Evolutionary conservation across 2,329 filamentous ascomycete genomes (phyloP), one percentile per base, ranked within the genome.

Genomic region (Arthrobotrys sphaeroides): DNA sequence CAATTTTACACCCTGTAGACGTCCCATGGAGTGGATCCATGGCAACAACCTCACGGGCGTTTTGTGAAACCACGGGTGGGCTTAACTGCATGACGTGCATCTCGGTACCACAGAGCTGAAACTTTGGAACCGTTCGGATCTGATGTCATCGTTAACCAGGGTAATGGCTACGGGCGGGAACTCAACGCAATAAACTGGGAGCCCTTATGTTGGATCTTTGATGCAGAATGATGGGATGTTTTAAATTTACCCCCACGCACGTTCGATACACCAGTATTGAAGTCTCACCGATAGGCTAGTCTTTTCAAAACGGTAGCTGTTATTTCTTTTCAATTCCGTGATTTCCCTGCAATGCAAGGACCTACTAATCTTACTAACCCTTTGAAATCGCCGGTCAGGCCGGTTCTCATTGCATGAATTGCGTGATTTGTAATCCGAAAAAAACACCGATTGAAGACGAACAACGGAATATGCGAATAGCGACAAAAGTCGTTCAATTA

Each of bases 361-460:
- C 36, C 40, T 47, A 60, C 38, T 33, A 61, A 33, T 61, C 40
- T 61, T 60, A 61, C 38, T 42, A 47, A 69, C 42, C 65, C 18
- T 38, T 2, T 18, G n/a, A 22, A 31, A 55, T 36, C 5, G 31
- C 31, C 28, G 31, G 18, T 55, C 26, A 38, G 22, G n/a, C 47
- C 42, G 24, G 47, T 13, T 22, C 33, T 26, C n/a, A 2, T 16
- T 49, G 65, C 53, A 69, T 38, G 53, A 61, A 53, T 49, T 69
- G 55, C 53, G 65, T n/a, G 53, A 69, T 69, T 69, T 69, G 53
- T 69, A 69, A 69, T 69, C 65, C 7, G n/a, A 42, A 69, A 62
- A 49, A 43, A 51, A 28, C 22, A 31, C 18, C 16, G 12, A 61
- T 47, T 24, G 6, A 45, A 33, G 7, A 55, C 57, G 22, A 22